Evolutionary conservation across 2,329 filamentous ascomycete genomes (phyloP).

Genomic region (Fusarium albidum): DNA sequence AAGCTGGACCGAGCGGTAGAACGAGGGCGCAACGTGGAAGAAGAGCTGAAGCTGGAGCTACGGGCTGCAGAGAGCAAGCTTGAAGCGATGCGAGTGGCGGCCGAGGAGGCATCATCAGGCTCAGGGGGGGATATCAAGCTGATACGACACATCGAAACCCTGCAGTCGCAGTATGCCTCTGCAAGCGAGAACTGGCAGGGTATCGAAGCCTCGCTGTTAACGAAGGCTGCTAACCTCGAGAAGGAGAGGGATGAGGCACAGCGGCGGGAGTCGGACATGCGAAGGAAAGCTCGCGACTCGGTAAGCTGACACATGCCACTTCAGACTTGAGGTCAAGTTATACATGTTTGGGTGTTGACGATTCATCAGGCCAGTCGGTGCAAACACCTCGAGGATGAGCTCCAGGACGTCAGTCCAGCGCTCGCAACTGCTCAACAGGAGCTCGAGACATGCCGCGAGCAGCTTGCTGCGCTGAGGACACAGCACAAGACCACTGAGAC

Average conservation of each 20-base stretch:
- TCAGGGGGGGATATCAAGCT: constrained; percentile 86
- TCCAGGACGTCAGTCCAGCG: constrained; percentile 73
- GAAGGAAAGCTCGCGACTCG: constrained; percentile 87
- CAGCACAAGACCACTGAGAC: constrained; percentile 72
- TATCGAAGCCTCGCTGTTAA: constrained; percentile 85
- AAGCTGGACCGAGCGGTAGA: constrained; percentile 78
- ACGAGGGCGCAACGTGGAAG: constrained; percentile 71
- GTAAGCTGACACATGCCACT: constrained; percentile 58
- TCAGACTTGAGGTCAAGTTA: background rate
- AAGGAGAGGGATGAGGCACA: constrained; percentile 89
- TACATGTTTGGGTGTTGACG: constrained; percentile 20
- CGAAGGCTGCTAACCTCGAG: constrained; percentile 80
- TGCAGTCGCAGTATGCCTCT: constrained; percentile 94
- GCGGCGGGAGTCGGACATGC: constrained; percentile 83
- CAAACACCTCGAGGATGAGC: constrained; percentile 80
- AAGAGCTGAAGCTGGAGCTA: constrained; percentile 82
- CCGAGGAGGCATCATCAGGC: constrained; percentile 89
- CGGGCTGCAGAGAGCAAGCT: constrained; percentile 86
- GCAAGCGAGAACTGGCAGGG: constrained; percentile 98
- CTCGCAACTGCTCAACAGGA: constrained; percentile 73
- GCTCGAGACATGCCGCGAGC: constrained; percentile 64
- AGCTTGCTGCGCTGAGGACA: constrained; percentile 69
- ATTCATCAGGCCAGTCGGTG: constrained; percentile 64
- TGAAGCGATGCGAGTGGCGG: constrained; percentile 83
- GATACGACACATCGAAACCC: constrained; percentile 89